Percentiles rank a stretch among this genome's conserved stretches.
phyloP scores from a whole-genome alignment of 345 rosid species.

The Garcia nutans region DNA sequence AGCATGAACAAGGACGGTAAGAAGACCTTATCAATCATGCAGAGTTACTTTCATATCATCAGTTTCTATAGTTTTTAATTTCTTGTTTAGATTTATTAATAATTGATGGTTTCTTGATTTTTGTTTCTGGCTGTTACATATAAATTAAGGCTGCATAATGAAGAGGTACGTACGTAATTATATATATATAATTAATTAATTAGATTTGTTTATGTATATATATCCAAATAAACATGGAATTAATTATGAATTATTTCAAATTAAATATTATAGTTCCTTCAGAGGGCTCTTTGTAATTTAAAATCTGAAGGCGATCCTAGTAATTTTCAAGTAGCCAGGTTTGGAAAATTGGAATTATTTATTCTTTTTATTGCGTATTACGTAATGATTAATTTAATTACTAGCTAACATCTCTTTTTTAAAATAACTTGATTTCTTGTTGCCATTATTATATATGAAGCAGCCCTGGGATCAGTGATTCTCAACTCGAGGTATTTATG shows the following conservation, averaged over 20 bases:
- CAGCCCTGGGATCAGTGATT: conserved; percentile 16
- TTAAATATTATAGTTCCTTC: conserved; percentile 28
- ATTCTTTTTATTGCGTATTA: neutral
- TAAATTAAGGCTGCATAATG: neutral
- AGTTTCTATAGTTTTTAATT: neutral
- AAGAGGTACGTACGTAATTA: neutral
- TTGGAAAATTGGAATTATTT: neutral
- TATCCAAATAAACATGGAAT: neutral
- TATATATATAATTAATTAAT: too few relatives aligned
- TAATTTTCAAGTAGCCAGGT: conserved; percentile 24
- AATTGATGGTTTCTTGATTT: neutral
- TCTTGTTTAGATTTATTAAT: too few relatives aligned
- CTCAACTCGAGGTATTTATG: conserved; percentile 33
- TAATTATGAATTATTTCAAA: too few relatives aligned
- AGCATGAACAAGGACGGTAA: conserved; percentile 49
- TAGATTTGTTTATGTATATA: too few relatives aligned
- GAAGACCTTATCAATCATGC: neutral
- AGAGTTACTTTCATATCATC: neutral
- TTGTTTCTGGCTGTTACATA: neutral
- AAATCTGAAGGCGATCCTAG: conserved; percentile 27
- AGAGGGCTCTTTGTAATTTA: conserved; percentile 32
- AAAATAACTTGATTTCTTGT: neutral
- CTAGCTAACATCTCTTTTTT: too few relatives aligned
- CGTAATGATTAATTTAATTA: too few relatives aligned
- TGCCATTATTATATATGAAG: neutral